A percentile compares a stretch with the other conserved stretches of the same genome.
Evolutionary conservation across 2,329 filamentous ascomycete species (phyloP).

Genomic region (Epichloe scottii): DNA sequence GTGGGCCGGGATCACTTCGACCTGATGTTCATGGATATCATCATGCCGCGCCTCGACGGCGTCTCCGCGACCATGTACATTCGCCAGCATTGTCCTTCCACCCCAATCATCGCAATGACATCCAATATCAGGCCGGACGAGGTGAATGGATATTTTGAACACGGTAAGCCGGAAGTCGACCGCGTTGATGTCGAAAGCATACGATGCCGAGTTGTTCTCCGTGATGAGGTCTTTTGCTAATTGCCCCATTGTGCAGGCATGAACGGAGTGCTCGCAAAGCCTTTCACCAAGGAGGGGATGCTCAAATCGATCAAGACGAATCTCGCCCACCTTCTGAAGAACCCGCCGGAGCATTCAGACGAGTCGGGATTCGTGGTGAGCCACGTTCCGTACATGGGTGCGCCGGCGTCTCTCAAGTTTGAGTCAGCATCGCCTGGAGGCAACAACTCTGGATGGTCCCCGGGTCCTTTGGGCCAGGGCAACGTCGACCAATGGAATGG

Average conservation of each 20-base stretch:
- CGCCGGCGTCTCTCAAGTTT: conserved; percentile 31
- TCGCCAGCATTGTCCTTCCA: conserved; percentile 66
- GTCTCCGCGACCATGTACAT: conserved; percentile 92
- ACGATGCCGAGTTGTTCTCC: too few species aligned
- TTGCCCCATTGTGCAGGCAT: conserved; percentile 50
- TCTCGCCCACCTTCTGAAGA: conserved; percentile 69
- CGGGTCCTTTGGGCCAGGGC: conserved; percentile 36
- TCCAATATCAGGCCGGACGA: conserved; percentile 96
- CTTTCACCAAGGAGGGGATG: conserved; percentile 83
- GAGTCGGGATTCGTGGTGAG: conserved; percentile 21
- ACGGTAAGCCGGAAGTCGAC: conserved; percentile 49
- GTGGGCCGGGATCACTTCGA: conserved; percentile 40
- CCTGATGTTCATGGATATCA: conserved; percentile 80
- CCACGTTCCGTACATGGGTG: conserved; percentile 23
- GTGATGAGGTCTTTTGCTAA: background rate
- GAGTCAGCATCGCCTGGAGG: conserved; percentile 39
- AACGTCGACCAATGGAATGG: conserved; percentile 34
- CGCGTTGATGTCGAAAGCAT: too few species aligned
- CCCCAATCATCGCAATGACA: conserved; percentile 95
- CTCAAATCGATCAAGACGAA: conserved; percentile 80
- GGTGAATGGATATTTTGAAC: conserved; percentile 92
- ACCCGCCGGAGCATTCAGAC: conserved; percentile 34
- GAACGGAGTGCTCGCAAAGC: conserved; percentile 95
- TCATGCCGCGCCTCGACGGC: conserved; percentile 93
- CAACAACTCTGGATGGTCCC: conserved; percentile 36